Conservation (phyloP, 805 yeast species). For the Cyberlindnera americana region DNA sequence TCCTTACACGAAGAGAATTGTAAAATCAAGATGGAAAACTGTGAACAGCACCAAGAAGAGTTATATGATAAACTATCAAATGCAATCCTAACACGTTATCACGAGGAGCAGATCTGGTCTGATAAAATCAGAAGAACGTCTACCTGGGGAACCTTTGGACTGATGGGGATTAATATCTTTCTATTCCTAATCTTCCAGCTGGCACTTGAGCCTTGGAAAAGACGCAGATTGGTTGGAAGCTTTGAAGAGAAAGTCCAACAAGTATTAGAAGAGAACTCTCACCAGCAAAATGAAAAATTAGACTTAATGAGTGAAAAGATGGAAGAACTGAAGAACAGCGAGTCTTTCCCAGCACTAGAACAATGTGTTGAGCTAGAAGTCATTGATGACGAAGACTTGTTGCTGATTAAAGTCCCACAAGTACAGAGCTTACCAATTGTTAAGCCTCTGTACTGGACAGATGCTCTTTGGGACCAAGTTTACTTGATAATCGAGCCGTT, state of each 20-base stretch:
- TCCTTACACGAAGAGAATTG: constrained; percentile 56
- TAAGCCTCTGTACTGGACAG: not conserved
- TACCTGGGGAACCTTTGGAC: constrained; percentile 92
- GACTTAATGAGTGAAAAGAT: constrained; percentile 27
- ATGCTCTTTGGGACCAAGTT: not conserved
- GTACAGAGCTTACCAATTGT: constrained; percentile 19
- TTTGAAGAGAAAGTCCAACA: constrained; percentile 77
- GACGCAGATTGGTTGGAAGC: constrained; percentile 72
- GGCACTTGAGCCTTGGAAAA: constrained; percentile 91
- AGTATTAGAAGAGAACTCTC: constrained; percentile 38
- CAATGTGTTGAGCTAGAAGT: constrained; percentile 21
- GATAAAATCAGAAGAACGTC: constrained; percentile 92
- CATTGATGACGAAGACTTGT: constrained; percentile 14
- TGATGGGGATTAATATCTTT: constrained; percentile 82
- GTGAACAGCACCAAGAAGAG: constrained; percentile 65
- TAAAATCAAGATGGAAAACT: constrained; percentile 42
- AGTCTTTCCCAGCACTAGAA: constrained; percentile 17
- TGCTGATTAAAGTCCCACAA: constrained; percentile 16
- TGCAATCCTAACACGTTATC: constrained; percentile 82
- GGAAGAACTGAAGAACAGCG: constrained; percentile 23
- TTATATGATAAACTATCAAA: constrained; percentile 65
- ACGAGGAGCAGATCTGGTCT: constrained; percentile 97
- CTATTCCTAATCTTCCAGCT: constrained; percentile 80
- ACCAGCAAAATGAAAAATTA: constrained; percentile 28
- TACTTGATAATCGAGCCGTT: constrained; percentile 5